Percentiles rank a stretch among this genome's conserved stretches.
These are phyloP conservation scores for Microbotryum violaceum DNA, from an alignment of 1,284 basidiomycete genomes.

Conservation along the genomic window DNA sequence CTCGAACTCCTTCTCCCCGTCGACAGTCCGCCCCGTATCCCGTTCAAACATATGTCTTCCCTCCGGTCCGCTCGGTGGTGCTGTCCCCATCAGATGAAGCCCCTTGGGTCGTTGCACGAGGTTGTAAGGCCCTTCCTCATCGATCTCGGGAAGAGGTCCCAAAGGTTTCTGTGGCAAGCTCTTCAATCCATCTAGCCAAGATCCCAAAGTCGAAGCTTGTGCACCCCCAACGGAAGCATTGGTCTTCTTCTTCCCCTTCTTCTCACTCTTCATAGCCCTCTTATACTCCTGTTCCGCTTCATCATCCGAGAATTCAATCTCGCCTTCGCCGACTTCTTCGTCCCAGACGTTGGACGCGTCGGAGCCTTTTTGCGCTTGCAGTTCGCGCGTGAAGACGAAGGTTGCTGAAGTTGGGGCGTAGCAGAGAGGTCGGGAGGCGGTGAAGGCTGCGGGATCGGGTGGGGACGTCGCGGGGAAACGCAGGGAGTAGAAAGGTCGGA, in stretches of 20 bases:
- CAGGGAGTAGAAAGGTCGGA: conserved; percentile 73
- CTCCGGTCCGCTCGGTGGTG: conserved; percentile 18
- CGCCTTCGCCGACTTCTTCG: conserved; percentile 75
- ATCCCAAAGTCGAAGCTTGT: too few relatives aligned
- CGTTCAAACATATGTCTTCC: conserved; percentile 27
- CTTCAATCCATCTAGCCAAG: too few relatives aligned
- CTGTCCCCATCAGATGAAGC: conserved; percentile 11
- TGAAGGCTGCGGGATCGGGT: conserved; percentile 46
- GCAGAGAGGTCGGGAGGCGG: conserved; percentile 55
- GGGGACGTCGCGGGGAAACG: conserved; percentile 41
- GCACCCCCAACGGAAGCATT: neutral
- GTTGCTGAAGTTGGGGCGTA: conserved; percentile 67
- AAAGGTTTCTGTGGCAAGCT: conserved; percentile 8
- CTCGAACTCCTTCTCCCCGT: conserved; percentile 30
- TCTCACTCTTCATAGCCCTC: conserved; percentile 38
- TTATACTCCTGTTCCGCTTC: conserved; percentile 69
- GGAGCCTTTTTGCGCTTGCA: conserved; percentile 62
- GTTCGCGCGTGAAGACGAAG: conserved; percentile 64
- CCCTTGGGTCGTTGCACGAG: too few relatives aligned
- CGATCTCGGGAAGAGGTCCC: conserved; percentile 22
- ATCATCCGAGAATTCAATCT: conserved; percentile 83
- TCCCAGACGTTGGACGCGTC: conserved; percentile 88
- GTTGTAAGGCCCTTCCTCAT: neutral
- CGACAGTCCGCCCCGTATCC: neutral
- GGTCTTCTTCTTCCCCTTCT: conserved; percentile 10